Evolutionary conservation across 805 yeast species (phyloP).

Genomic region (Kodamaea hsintzibuensis): DNA sequence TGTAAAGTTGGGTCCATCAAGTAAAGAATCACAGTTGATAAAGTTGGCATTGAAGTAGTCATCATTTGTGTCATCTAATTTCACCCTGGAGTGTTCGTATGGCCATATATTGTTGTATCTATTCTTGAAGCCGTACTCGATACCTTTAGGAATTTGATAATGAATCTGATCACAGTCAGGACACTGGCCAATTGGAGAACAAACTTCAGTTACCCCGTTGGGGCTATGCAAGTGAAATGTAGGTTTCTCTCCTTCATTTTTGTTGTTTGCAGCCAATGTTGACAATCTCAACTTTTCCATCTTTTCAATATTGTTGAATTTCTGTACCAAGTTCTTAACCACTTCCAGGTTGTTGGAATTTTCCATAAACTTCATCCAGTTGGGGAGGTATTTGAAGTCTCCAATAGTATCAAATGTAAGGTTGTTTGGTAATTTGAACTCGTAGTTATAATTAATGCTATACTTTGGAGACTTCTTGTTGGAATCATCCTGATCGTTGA

Average conservation of each 20-base stretch:
- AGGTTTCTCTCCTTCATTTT: conserved; percentile 1
- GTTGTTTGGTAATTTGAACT: conserved; percentile 11
- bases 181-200: conserved; percentile 44
- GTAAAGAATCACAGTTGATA: conserved; percentile 28
- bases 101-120: conserved; percentile 51
- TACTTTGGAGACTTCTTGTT: neutral
- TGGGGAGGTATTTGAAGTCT: conserved; percentile 22
- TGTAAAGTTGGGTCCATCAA: conserved; percentile 12
- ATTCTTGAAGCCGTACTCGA: conserved; percentile 34
- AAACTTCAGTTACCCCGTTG: conserved; percentile 18
- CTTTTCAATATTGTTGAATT: conserved; percentile 40
- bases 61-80: conserved; percentile 28
- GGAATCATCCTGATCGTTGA: conserved; percentile 6
- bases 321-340: conserved; percentile 24
- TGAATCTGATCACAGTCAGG: conserved; percentile 42
- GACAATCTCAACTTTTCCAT: conserved; percentile 40
- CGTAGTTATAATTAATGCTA: conserved; percentile 8
- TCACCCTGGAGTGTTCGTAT: conserved; percentile 49
- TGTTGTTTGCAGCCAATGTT: conserved; percentile 7
- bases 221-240: conserved; percentile 7
- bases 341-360: conserved; percentile 21
- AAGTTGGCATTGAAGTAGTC: conserved; percentile 50
- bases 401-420: neutral
- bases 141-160: conserved; percentile 43
- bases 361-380: conserved; percentile 32